Percentiles rank a stretch among this genome's conserved stretches.
phyloP scores from a whole-genome alignment of 768 basidiomycete genomes.

The Floccularia luteovirens region DNA sequence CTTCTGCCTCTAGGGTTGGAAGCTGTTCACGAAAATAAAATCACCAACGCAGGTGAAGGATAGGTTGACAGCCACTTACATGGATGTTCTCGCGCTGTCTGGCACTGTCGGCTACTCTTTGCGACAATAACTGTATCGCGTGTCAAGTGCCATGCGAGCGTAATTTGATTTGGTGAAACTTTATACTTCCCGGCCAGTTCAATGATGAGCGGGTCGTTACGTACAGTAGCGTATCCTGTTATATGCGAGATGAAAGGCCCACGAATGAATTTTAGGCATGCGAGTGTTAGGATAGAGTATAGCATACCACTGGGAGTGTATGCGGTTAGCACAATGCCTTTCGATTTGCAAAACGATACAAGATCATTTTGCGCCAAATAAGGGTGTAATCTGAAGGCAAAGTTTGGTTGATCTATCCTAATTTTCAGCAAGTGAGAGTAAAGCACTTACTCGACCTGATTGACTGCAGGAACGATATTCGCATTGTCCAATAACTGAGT shows the following conservation, averaged over 20 bases:
- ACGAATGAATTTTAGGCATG: too few relatives aligned
- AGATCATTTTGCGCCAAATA: conserved; percentile 44
- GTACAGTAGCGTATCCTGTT: conserved; percentile 33
- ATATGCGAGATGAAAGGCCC: background rate
- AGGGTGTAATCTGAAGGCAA: conserved; percentile 32
- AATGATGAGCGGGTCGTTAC: conserved; percentile 34
- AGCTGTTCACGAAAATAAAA: conserved; percentile 22
- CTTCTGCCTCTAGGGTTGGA: conserved; percentile 25
- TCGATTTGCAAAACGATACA: conserved; percentile 34
- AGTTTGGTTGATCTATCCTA: background rate
- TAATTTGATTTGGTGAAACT: conserved; percentile 37
- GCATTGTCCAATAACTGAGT: conserved; percentile 31
- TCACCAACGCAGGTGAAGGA: background rate
- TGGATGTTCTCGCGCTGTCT: conserved; percentile 43
- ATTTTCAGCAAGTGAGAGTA: background rate
- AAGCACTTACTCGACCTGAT: conserved; percentile 35
- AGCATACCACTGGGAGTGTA: conserved; percentile 41
- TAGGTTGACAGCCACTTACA: conserved; percentile 19
- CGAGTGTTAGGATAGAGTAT: background rate
- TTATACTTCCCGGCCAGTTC: conserved; percentile 40
- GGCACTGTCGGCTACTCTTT: conserved; percentile 35
- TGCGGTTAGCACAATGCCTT: conserved; percentile 41
- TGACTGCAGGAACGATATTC: conserved; percentile 36
- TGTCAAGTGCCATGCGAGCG: conserved; percentile 43
- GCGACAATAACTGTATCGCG: conserved; percentile 36